These are phyloP conservation scores for Heterobasidion annosum DNA, from an alignment of 1,284 basidiomycete genomes.

Conservation along the genomic window DNA sequence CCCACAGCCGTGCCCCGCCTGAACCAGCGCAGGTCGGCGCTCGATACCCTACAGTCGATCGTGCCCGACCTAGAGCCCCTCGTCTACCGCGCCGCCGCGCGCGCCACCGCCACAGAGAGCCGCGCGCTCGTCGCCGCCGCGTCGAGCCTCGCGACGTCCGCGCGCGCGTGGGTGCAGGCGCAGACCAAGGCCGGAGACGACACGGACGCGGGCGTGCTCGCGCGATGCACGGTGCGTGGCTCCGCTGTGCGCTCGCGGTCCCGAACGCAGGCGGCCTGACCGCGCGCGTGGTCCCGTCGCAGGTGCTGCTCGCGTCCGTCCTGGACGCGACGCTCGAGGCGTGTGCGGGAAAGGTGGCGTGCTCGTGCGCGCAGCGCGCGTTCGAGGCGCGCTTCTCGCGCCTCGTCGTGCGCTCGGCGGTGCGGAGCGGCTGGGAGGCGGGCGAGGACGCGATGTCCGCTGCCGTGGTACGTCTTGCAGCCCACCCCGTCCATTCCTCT, in stretches of 20 bases:
- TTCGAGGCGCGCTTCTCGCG: slow-evolving; percentile 40
- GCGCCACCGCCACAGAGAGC: slow-evolving; percentile 3
- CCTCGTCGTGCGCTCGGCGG: slow-evolving; percentile 23
- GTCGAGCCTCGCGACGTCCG: slow-evolving; percentile 5
- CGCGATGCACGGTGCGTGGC: slow-evolving; percentile 13
- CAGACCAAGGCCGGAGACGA: not conserved
- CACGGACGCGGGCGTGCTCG: slow-evolving; percentile 8
- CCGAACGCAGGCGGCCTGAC: not conserved
- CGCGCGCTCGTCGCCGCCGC: slow-evolving; percentile 5
- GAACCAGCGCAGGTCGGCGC: slow-evolving; percentile 31
- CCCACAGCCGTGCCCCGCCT: slow-evolving; percentile 40
- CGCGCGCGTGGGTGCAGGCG: slow-evolving; percentile 4
- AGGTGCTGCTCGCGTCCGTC: slow-evolving; percentile 33
- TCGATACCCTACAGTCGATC: slow-evolving; percentile 21
- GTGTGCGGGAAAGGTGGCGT: slow-evolving; percentile 30
- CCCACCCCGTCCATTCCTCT: slow-evolving; percentile 1
- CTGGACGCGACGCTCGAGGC: slow-evolving; percentile 29
- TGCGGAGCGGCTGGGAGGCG: slow-evolving; percentile 25
- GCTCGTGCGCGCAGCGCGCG: slow-evolving; percentile 34
- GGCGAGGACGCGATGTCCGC: slow-evolving; percentile 27
- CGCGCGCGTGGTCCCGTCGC: not conserved
- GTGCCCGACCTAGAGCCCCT: slow-evolving; percentile 9
- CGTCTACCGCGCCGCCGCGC: not conserved
- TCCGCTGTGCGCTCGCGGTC: not conserved
- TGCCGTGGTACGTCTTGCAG: slow-evolving; percentile 19